Conservation (phyloP, 805 yeast genomes). For the Starmerella sirachaensis region DNA sequence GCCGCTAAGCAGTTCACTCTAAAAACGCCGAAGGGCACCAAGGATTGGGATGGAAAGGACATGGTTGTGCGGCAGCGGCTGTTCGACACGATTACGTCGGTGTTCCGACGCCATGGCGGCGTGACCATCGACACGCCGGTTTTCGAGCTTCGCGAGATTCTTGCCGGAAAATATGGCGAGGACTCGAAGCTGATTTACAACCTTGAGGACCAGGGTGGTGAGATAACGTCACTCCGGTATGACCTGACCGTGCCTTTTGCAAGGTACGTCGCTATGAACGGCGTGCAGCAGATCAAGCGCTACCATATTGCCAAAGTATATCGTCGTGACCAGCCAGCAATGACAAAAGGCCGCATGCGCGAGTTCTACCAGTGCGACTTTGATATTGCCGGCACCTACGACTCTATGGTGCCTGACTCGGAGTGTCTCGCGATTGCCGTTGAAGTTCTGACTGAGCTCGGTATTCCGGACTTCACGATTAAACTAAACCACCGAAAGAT, state of each 20-base stretch:
- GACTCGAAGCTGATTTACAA: slow-evolving; percentile 94
- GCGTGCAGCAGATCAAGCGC: slow-evolving; percentile 77
- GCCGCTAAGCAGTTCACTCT: slow-evolving; percentile 41
- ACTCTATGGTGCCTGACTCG: slow-evolving; percentile 92
- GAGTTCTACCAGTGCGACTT: slow-evolving; percentile 98
- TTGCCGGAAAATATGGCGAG: slow-evolving; percentile 96
- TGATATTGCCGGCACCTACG: slow-evolving; percentile 89
- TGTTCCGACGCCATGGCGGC: slow-evolving; percentile 95
- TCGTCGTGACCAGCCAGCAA: slow-evolving; percentile 99
- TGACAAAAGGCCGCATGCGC: slow-evolving; percentile 99
- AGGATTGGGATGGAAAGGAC: slow-evolving; percentile 97
- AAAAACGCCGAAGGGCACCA: slow-evolving; percentile 93
- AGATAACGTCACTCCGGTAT: slow-evolving; percentile 84
- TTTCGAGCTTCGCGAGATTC: slow-evolving; percentile 86
- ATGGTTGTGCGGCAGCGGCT: slow-evolving; percentile 89
- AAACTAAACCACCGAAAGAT: slow-evolving; percentile 93
- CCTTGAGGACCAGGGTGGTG: slow-evolving; percentile 98
- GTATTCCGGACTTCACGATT: slow-evolving; percentile 78
- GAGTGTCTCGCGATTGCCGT: slow-evolving; percentile 72
- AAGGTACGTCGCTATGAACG: slow-evolving; percentile 91
- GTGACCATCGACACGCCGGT: slow-evolving; percentile 98
- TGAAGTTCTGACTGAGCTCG: slow-evolving; percentile 73
- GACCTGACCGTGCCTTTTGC: slow-evolving; percentile 98
- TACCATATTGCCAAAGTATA: slow-evolving; percentile 97
- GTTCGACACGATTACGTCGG: slow-evolving; percentile 53